Evolutionary conservation across 148 eudicot genomes (phyloP).

Genomic region (Arctostaphylos glauca): DNA sequence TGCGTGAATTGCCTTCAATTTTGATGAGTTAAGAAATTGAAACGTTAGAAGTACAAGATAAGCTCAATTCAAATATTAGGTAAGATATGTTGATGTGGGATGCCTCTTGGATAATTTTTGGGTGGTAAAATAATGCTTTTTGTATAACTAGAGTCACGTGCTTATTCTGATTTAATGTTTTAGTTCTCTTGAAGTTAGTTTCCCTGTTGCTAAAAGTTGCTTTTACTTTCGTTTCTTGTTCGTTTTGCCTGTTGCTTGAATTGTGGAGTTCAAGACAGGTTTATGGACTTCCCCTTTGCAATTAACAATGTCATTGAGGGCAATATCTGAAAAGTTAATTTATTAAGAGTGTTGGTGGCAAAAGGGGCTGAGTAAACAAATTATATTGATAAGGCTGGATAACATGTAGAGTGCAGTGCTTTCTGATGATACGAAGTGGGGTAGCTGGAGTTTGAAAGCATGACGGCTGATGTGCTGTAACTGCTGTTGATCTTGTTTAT

Average conservation of each 20-base stretch:
- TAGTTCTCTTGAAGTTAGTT: background rate
- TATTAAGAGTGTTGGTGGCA: background rate
- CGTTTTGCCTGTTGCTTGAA: background rate
- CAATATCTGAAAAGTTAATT: background rate
- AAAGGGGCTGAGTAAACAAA: background rate
- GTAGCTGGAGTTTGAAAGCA: background rate
- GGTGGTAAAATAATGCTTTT: background rate
- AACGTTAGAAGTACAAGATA: background rate
- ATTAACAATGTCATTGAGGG: constrained; percentile 10
- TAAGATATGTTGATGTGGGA: background rate
- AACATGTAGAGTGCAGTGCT: background rate
- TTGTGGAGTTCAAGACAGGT: background rate
- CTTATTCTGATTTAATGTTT: background rate
- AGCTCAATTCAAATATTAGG: background rate
- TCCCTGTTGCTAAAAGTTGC: background rate
- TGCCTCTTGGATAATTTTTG: background rate
- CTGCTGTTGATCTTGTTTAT: background rate
- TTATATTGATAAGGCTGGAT: background rate
- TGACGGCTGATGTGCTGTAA: background rate
- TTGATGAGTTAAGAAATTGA: background rate
- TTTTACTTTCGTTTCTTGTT: background rate
- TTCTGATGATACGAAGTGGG: background rate
- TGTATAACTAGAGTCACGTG: background rate
- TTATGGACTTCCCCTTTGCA: background rate
- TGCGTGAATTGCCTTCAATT: background rate